Evolutionary conservation across 441 rosid genomes (phyloP).

Genomic region (Jatropha podagrica): DNA sequence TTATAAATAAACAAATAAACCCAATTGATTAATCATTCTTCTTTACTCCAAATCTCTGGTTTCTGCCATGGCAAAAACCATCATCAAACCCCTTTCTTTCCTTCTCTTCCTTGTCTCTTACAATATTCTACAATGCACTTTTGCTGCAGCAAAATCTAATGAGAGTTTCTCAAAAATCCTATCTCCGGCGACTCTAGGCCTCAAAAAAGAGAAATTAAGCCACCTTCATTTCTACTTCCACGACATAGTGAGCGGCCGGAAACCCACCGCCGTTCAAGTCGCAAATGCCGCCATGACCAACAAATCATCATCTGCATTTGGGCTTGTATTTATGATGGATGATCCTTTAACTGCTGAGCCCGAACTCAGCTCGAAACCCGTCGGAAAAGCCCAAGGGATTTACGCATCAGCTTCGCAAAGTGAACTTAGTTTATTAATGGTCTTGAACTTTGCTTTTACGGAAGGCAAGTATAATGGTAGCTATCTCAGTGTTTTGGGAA

Average conservation of each 20-base stretch:
- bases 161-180: conserved; percentile 25
- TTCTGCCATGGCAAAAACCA: conserved; percentile 12
- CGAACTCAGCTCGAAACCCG: conserved; percentile 39
- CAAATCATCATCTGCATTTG: conserved; percentile 39
- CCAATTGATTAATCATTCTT: too few species aligned
- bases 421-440: conserved; percentile 48
- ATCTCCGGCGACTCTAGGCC: conserved; percentile 39
- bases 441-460: conserved; percentile 50
- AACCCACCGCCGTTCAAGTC: conserved; percentile 46
- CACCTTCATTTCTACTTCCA: conserved; percentile 77
- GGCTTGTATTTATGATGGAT: conserved; percentile 46
- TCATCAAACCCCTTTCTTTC: background rate
- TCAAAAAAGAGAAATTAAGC: conserved; percentile 51
- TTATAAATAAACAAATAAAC: too few species aligned
- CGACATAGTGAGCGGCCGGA: conserved; percentile 53
- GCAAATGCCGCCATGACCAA: conserved; percentile 36
- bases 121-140: background rate
- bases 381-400: conserved; percentile 73
- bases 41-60: too few species aligned
- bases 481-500: conserved; percentile 52
- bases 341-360: conserved; percentile 55
- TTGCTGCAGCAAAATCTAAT: conserved; percentile 21
- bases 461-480: conserved; percentile 71
- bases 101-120: conserved; percentile 9
- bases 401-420: conserved; percentile 46